Conservation (phyloP, 768 basidiomycete genomes). For the Mycena capillaripes region DNA sequence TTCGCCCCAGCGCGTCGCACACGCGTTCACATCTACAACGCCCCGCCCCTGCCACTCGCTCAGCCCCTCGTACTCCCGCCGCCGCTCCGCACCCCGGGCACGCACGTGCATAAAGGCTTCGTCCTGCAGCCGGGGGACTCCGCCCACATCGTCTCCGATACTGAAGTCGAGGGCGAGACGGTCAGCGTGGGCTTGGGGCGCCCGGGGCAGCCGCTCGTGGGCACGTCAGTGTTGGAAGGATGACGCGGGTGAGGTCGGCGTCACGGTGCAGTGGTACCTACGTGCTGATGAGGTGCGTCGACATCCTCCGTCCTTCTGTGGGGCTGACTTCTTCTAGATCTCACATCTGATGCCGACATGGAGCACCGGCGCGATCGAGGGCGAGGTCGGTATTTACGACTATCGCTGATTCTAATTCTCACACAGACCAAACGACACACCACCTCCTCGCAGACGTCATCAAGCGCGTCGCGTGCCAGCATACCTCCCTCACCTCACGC, state of each 20-base stretch:
- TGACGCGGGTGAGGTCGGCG: conserved; percentile 22
- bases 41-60: conserved; percentile 9
- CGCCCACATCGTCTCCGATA: conserved; percentile 22
- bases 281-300: conserved; percentile 26
- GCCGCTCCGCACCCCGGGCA: conserved; percentile 18
- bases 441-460: conserved; percentile 80
- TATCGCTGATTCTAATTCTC: background rate
- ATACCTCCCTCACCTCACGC: conserved; percentile 68
- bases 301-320: no score
- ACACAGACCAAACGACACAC: conserved; percentile 73
- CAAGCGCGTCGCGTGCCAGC: conserved; percentile 70
- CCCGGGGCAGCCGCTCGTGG: conserved; percentile 21
- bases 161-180: background rate
- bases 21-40: conserved; percentile 13
- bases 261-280: conserved; percentile 34
- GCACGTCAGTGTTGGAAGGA: conserved; percentile 33
- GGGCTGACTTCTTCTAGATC: background rate
- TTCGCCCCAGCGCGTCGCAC: conserved; percentile 23
- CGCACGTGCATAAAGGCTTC: conserved; percentile 30
- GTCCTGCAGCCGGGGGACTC: conserved; percentile 18
- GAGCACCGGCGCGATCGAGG: conserved; percentile 18
- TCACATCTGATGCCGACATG: conserved; percentile 29
- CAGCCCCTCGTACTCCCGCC: conserved; percentile 20
- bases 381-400: conserved; percentile 28
- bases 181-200: conserved; percentile 16